Conservation (phyloP, 2,329 filamentous ascomycete species). For the Chaetomium globosum region DNA sequence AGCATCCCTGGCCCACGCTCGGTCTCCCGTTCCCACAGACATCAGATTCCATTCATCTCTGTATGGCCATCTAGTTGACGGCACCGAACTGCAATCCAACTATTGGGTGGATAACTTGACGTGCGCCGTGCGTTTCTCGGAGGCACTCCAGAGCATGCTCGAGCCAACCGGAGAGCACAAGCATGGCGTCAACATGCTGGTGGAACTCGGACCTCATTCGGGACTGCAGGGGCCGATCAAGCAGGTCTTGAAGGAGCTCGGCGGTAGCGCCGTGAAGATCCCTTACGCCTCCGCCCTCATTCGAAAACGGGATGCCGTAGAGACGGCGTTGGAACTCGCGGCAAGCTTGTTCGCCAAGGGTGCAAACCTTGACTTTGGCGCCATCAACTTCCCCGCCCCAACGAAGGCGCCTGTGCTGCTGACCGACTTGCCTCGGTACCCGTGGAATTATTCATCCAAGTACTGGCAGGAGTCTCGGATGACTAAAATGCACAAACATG, state of each 20-base stretch:
- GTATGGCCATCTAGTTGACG: slow-evolving; percentile 42
- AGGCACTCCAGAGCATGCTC: slow-evolving; percentile 43
- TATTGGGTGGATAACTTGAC: slow-evolving; percentile 53
- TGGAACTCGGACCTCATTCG: slow-evolving; percentile 40
- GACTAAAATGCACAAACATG: slow-evolving; percentile 41
- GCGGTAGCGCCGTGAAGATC: slow-evolving; percentile 33
- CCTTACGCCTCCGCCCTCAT: slow-evolving; percentile 39
- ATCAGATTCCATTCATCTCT: slow-evolving; percentile 51
- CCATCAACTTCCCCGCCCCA: slow-evolving; percentile 51
- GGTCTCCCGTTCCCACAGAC: slow-evolving; percentile 35
- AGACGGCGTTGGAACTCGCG: slow-evolving; percentile 46
- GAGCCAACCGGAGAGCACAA: slow-evolving; percentile 43
- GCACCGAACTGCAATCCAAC: slow-evolving; percentile 43
- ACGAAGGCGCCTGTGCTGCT: slow-evolving; percentile 44
- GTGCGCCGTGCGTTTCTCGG: slow-evolving; percentile 49
- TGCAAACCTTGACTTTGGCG: slow-evolving; percentile 47
- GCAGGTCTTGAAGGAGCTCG: slow-evolving; percentile 37
- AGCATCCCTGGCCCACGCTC: slow-evolving; percentile 41
- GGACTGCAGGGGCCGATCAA: slow-evolving; percentile 40
- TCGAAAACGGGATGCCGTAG: slow-evolving; percentile 36
- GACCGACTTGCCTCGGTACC: slow-evolving; percentile 52
- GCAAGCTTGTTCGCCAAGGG: slow-evolving; percentile 52
- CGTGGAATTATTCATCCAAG: slow-evolving; percentile 50
- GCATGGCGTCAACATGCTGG: slow-evolving; percentile 34
- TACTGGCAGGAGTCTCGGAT: slow-evolving; percentile 41